These are phyloP conservation scores for Nothomitra cinnamomea DNA, from an alignment of 2,329 filamentous ascomycete genomes.

Conservation along the genomic window DNA sequence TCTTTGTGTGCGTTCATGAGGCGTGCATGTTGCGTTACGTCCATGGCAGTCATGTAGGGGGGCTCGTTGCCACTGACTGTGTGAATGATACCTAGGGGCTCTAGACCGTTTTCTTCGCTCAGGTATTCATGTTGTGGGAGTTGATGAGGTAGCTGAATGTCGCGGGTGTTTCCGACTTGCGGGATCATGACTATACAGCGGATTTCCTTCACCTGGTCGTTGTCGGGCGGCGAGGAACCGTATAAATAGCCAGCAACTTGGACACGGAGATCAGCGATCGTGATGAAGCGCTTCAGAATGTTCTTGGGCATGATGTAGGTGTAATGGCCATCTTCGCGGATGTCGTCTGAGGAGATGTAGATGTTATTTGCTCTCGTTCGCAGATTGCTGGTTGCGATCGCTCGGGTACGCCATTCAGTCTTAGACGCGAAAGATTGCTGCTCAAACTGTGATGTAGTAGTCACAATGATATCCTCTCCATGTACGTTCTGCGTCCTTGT, in stretches of 20 bases:
- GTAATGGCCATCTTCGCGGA: conserved; percentile 68
- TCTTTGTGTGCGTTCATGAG: conserved; percentile 66
- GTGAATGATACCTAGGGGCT: conserved; percentile 88
- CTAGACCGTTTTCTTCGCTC: conserved; percentile 41
- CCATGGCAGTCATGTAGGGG: conserved; percentile 86
- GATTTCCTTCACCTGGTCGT: conserved; percentile 93
- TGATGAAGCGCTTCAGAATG: conserved; percentile 94
- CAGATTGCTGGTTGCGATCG: conserved; percentile 90
- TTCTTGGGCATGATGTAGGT: conserved; percentile 99
- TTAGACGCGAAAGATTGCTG: conserved; percentile 96
- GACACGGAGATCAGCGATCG: conserved; percentile 85
- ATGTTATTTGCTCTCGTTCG: conserved; percentile 93
- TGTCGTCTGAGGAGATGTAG: conserved; percentile 92
- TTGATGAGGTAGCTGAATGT: conserved; percentile 77
- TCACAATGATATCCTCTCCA: conserved; percentile 95
- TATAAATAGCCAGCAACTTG: conserved; percentile 96
- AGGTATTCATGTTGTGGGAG: conserved; percentile 87
- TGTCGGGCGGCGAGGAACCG: conserved; percentile 79
- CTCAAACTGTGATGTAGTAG: conserved; percentile 94
- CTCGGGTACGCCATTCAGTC: conserved; percentile 94
- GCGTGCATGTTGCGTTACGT: conserved; percentile 86
- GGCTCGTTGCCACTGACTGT: conserved; percentile 89
- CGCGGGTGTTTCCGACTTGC: conserved; percentile 83
- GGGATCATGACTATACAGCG: conserved; percentile 95
- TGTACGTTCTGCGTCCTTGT: conserved; percentile 97